Conservation (phyloP, 768 basidiomycete species). For the Termitomyces sp. region DNA sequence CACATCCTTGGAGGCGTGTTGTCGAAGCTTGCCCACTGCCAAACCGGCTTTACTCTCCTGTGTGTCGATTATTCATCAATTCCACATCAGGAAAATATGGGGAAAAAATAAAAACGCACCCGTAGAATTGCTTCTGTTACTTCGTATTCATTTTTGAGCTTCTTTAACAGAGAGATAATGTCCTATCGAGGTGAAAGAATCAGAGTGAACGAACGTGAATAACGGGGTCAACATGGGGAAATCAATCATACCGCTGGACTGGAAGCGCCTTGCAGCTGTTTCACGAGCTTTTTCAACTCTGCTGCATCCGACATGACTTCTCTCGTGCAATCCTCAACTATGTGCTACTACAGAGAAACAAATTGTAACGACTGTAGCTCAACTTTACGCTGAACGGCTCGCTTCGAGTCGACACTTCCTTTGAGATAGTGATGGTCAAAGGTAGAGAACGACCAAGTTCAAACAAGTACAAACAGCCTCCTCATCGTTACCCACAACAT, state of each 20-base stretch:
- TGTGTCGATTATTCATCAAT: slow-evolving; percentile 15
- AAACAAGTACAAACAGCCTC: slow-evolving; percentile 25
- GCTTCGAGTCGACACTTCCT: slow-evolving; percentile 16
- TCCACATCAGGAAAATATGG: slow-evolving; percentile 23
- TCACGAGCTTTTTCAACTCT: slow-evolving; percentile 80
- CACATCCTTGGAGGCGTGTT: slow-evolving; percentile 69
- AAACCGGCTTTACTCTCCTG: slow-evolving; percentile 92
- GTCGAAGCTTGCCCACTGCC: slow-evolving; percentile 87
- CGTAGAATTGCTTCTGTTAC: slow-evolving; percentile 74
- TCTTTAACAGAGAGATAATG: slow-evolving; percentile 54
- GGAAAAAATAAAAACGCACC: slow-evolving; percentile 45
- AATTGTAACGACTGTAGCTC: slow-evolving; percentile 21
- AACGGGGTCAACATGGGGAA: slow-evolving; percentile 36
- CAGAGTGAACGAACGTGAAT: slow-evolving; percentile 30
- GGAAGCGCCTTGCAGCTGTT: slow-evolving; percentile 68
- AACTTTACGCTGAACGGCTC: slow-evolving; percentile 18
- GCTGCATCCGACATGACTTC: slow-evolving; percentile 46
- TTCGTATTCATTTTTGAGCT: slow-evolving; percentile 62
- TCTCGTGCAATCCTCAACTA: slow-evolving; percentile 29
- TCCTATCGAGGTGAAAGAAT: slow-evolving; percentile 47
- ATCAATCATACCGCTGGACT: slow-evolving; percentile 52
- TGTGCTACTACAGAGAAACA: slow-evolving; percentile 31
- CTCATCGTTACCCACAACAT: slow-evolving; percentile 13
- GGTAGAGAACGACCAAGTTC: slow-evolving; percentile 10
- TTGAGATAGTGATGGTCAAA: slow-evolving; percentile 21